Evolutionary conservation across 176 grass and related monocot species (phyloP).

Genomic region (Ensete glaucum): DNA sequence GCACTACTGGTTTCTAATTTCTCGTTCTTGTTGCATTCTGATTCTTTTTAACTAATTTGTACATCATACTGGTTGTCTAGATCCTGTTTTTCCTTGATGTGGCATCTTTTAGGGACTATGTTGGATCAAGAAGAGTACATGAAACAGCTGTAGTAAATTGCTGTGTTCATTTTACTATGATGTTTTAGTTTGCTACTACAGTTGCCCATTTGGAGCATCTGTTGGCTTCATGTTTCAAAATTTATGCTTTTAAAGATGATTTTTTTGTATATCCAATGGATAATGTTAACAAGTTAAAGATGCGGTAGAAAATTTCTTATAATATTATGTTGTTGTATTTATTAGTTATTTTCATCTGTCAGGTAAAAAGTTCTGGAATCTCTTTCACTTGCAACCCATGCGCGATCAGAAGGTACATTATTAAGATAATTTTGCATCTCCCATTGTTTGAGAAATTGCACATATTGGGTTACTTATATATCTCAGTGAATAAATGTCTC

Average conservation of each 20-base stretch:
- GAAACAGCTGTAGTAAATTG: neutral
- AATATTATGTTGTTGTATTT: slow-evolving; percentile 7
- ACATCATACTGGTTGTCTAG: neutral
- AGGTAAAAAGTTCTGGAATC: slow-evolving; percentile 98
- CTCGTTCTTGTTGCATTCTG: neutral
- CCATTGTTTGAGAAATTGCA: slow-evolving; percentile 21
- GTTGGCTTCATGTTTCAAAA: neutral
- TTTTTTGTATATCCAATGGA: too few species aligned
- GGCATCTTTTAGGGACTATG: neutral
- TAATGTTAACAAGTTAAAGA: neutral
- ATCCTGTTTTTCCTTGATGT: neutral
- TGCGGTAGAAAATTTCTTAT: neutral
- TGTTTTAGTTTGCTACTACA: neutral
- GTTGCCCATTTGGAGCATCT: neutral
- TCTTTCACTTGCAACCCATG: slow-evolving; percentile 99
- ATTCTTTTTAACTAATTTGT: neutral
- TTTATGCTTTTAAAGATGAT: neutral
- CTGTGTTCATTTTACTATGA: neutral
- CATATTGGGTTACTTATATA: slow-evolving; percentile 2
- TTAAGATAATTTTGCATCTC: slow-evolving; percentile 3
- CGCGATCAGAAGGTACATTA: slow-evolving; percentile 86
- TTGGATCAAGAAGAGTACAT: neutral
- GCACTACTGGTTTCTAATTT: neutral
- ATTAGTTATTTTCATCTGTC: slow-evolving; percentile 19
- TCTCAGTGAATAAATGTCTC: slow-evolving; percentile 16